A percentile compares a stretch with the other conserved stretches of the same genome.
phyloP scores from a whole-genome alignment of 495 filamentous ascomycete genomes.

The Penicillium bovifimosum region DNA sequence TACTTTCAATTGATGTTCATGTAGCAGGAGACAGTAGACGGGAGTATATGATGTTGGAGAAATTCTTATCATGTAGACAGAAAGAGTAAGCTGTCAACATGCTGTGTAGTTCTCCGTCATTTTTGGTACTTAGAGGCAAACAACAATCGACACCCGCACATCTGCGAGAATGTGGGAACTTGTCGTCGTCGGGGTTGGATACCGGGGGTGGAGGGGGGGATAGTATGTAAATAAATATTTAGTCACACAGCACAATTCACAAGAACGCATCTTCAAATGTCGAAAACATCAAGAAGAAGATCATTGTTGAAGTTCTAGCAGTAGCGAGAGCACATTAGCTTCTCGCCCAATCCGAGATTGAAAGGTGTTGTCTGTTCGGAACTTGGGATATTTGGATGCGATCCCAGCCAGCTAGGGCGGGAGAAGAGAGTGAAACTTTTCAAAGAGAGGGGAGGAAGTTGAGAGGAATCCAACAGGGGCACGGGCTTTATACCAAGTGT shows the following conservation, averaged over 20 bases:
- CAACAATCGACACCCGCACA: constrained; percentile 32
- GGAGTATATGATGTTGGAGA: constrained; percentile 1
- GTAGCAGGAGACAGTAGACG: too few species aligned
- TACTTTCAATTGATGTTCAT: too few species aligned
- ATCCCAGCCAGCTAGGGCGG: background rate
- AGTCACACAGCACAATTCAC: too few species aligned
- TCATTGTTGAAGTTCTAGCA: background rate
- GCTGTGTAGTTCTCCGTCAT: constrained; percentile 18
- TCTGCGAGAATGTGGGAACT: constrained; percentile 17
- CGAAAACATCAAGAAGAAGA: too few species aligned
- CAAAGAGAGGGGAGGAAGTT: too few species aligned
- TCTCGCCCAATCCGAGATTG: background rate
- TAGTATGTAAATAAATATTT: background rate
- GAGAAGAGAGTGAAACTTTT: too few species aligned
- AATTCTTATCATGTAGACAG: constrained; percentile 21
- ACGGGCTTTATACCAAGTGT: too few species aligned
- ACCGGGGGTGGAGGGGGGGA: constrained; percentile 4
- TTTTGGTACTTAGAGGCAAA: constrained; percentile 32
- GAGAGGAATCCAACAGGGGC: too few species aligned
- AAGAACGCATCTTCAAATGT: background rate
- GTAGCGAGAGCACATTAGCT: background rate
- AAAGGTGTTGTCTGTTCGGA: background rate
- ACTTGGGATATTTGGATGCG: background rate
- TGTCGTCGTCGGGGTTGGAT: constrained; percentile 31
- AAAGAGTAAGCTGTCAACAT: constrained; percentile 17